phyloP scores from a whole-genome alignment of 164 flowering plant species.

The Piper longum region DNA sequence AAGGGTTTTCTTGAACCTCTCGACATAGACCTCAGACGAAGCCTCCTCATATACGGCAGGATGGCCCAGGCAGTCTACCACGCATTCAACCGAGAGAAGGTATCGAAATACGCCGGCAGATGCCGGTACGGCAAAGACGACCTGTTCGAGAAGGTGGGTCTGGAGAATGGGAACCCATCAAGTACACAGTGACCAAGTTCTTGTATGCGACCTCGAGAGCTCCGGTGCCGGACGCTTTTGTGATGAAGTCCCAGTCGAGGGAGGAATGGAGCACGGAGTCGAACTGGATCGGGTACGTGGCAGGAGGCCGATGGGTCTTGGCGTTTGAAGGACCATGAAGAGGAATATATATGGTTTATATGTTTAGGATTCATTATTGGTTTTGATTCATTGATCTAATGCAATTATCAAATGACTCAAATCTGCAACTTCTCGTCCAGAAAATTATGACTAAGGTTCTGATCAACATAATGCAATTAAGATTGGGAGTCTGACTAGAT shows the following conservation, averaged over 20 bases:
- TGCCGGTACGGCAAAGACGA: constrained; percentile 19
- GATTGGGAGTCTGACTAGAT: too few relatives aligned
- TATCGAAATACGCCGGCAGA: constrained; percentile 27
- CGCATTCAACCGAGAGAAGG: constrained; percentile 24
- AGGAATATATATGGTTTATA: neutral
- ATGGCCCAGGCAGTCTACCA: constrained; percentile 25
- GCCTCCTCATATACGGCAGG: constrained; percentile 37
- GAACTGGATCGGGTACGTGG: constrained; percentile 46
- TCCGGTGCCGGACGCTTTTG: constrained; percentile 24
- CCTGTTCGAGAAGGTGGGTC: constrained; percentile 19
- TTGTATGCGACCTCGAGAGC: constrained; percentile 29
- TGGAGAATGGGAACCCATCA: constrained; percentile 12
- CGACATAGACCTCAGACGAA: constrained; percentile 37
- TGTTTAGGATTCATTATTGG: too few relatives aligned
- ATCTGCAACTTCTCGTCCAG: too few relatives aligned
- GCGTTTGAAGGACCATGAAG: constrained; percentile 48
- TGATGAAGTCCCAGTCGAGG: constrained; percentile 22
- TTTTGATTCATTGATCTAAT: too few relatives aligned
- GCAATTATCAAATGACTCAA: too few relatives aligned
- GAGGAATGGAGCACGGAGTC: constrained; percentile 34
- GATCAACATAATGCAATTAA: too few relatives aligned
- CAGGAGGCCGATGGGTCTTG: constrained; percentile 59
- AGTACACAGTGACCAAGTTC: constrained; percentile 26
- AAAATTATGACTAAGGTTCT: too few relatives aligned
- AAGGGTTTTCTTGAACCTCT: constrained; percentile 41